A percentile compares a stretch with the other conserved stretches of the same genome.
phyloP scores from a whole-genome alignment of 352 stramenopile genomes.

The Pythium insidiosum region DNA sequence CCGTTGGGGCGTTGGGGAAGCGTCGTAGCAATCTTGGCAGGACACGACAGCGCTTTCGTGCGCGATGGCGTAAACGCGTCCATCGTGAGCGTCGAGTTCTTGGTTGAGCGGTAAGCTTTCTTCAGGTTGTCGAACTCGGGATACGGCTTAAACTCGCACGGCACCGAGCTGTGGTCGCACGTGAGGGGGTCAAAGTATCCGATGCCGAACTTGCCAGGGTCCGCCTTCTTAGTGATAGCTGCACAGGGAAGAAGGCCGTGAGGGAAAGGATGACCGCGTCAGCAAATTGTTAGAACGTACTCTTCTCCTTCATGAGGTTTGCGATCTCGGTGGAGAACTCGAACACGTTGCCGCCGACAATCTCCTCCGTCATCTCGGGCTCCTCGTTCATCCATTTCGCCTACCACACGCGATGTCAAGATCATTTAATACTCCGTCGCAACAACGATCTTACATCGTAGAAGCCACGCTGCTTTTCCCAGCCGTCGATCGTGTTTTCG shows the following conservation, averaged over 20 bases:
- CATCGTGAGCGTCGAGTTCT: constrained; percentile 37
- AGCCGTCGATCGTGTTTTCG: constrained; percentile 56
- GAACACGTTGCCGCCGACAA: constrained; percentile 20
- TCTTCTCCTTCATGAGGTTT: constrained; percentile 38
- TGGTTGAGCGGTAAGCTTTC: constrained; percentile 58
- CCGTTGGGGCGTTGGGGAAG: background rate
- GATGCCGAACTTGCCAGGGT: constrained; percentile 62
- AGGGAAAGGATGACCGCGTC: background rate
- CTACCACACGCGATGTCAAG: constrained; percentile 7
- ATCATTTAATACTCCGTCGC: background rate
- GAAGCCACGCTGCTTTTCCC: constrained; percentile 48
- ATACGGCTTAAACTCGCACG: constrained; percentile 57
- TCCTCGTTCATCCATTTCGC: constrained; percentile 2
- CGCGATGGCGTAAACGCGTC: constrained; percentile 13
- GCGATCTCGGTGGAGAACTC: constrained; percentile 28
- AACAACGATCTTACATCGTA: constrained; percentile 29
- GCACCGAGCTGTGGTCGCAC: constrained; percentile 50
- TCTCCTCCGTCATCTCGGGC: constrained; percentile 1
- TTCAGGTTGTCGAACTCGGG: constrained; percentile 71
- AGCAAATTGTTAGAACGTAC: constrained; percentile 9
- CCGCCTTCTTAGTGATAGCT: constrained; percentile 18
- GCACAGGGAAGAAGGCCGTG: background rate
- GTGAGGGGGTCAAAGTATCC: constrained; percentile 62
- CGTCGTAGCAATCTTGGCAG: background rate
- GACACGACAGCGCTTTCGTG: background rate